Evolutionary conservation across 2,329 filamentous ascomycete species (phyloP), one percentile per base, ranked within the genome.

Genomic region (Teratosphaeria zuluensis): DNA sequence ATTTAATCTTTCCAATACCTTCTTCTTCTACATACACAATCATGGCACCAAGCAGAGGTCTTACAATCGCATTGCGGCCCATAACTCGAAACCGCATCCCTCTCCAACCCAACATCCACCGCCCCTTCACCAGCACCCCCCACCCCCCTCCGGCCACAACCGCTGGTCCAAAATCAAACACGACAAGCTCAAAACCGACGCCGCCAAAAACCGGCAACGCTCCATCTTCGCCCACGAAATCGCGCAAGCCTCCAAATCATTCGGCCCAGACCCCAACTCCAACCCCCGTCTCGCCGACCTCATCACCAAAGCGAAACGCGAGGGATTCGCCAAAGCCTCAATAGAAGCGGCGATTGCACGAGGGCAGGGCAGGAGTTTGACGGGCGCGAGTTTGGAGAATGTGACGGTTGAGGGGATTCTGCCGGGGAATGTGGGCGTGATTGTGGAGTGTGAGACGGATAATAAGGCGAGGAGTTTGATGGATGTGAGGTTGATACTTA

Each of bases 141-240:
- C 9, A 16, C 2, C 53, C 57, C 58, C 52, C 16, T 86, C 87
- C 28, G 91, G 91, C 14, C 91, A 96, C 76, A 96, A 87, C 74
- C 88, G 91, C 72, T 99, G 94, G 94, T 91, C 90, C 59, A 95
- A 94, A 69, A 97, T 96, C 76, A 89, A 87, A 70, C 94, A 97
- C 74, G 90, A 94, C 73, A 99, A 99, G 75, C 91, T 87, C 56
- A 89, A 87, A 62, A 88, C 86, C 59, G 94, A 99, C 73, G 81
- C 81, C 60, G 86, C 86, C 66, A 96, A 92, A 75, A 90, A 85
- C 74, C 81, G 81, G 51, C 80, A 86, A 65, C 86, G 91, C 32
- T 83, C 81, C 53, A 73, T 80, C 52, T 82, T 95, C 66, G 81
- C 86, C 24, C 86, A 89, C 65, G 83, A 87, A 61, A 87, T 97